Base-by-base conservation (phyloP, 805 yeast species). In the Metschnikowia proteae region DNA sequence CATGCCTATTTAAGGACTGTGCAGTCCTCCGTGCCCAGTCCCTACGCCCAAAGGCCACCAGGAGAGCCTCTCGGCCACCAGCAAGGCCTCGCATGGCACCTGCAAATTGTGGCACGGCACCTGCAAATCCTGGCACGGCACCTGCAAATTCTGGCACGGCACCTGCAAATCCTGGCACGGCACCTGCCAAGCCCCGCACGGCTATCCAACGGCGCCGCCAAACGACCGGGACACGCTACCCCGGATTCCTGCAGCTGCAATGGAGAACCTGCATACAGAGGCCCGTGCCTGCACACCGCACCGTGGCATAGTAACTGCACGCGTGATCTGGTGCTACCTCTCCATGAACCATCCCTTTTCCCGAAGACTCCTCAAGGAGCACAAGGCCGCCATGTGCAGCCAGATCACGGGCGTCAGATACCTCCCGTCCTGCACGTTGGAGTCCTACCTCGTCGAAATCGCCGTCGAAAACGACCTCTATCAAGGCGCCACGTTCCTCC, bases 301-400 rank as follows among this genome's bases (percentile, higher is more conserved):
- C 30, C 39, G 23, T 22, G 39, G 38, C 39, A 22, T 26, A n/a
- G 6, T 26, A n/a, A 13, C 5, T 17, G 13, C 40, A 37, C 40
- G 40, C 40, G 7, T 6, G 17, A 27, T 10, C 30, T 10, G 10
- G 29, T 10, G 6, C 6, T 13, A 8, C 40, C 33, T 17, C 17
- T 5, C 22, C 22, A 55, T 55, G 58, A 45, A 53, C 23, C 57
- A 55, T 31, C 58, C 55, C 5, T 55, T 40, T 30, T 46, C 54
- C 10, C 53, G 54, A 13, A 37, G 58, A 4, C 53, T 55, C 26
- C 52, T 53, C 36, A 55, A 55, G 31, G 58, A 55, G 37, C 48
- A 39, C 38, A 44, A 36, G 28, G 46, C 54, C 17, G 42, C 54
- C 11, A 32, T 33, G 27, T 27, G 34, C 37, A 36, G 42, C 23